Conservation (phyloP, 176 grass and related monocot genomes). For the Saccharum spontaneum region DNA sequence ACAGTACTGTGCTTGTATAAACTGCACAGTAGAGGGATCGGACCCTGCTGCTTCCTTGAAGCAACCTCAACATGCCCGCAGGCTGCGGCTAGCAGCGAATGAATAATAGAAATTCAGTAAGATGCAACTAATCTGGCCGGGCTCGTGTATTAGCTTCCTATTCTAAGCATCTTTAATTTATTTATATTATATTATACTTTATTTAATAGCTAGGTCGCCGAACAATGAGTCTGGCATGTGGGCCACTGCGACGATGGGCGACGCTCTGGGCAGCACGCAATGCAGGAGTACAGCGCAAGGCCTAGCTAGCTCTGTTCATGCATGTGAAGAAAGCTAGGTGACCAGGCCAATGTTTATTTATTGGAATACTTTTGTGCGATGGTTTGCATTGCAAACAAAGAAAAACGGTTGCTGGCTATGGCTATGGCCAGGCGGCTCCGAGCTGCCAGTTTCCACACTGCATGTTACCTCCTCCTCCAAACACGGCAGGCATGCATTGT, state of each 20-base stretch:
- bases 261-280: conserved; percentile 23
- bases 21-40: not conserved
- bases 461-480: conserved; percentile 45
- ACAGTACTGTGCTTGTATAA: not conserved
- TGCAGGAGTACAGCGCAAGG: not conserved
- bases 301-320: not conserved
- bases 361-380: not conserved
- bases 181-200: no score
- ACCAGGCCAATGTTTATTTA: not conserved
- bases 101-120: not conserved
- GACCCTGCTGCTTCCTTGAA: conserved; percentile 31
- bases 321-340: conserved; percentile 43
- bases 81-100: not conserved
- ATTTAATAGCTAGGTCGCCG: not conserved
- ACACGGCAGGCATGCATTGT: conserved; percentile 26
- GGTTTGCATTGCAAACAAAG: conserved; percentile 45
- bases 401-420: conserved; percentile 29
- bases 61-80: conserved; percentile 29
- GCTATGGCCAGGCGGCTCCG: not conserved
- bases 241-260: conserved; percentile 19
- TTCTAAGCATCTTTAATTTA: not conserved
- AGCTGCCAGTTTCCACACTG: not conserved
- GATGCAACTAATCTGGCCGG: not conserved
- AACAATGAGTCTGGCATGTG: conserved; percentile 11
- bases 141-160: not conserved